Base-by-base conservation (phyloP, 306 rosid species). In the Luffa aegyptiaca region DNA sequence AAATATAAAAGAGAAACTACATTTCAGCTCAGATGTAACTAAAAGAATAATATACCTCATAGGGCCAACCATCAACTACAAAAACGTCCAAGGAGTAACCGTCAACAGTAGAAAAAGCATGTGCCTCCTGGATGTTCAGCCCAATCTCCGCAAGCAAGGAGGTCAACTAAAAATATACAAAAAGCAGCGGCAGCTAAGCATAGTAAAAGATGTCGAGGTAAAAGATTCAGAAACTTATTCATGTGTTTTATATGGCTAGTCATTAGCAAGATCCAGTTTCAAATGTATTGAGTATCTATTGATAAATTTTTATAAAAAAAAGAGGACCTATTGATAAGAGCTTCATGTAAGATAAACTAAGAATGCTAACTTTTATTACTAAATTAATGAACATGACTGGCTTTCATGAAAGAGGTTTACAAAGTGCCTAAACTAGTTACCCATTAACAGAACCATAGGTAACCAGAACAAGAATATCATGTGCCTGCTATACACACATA, bases 31-130 rank as follows among this genome's bases (percentile, higher is more conserved):
- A 79, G 35, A 48, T 16, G 21, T 13, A 37, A 13, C n/a, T 74
- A 83, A 49, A 75, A 71, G 45, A 46, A 16, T 21, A 65, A 71
- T 78, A 37, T 89, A 96, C 99, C 96, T 96, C 98, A 57, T 90
- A 87, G 77, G 94, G 94, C 99, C 99, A 96, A 68, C 99, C 99
- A 46, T 93, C 99, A 78, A 96, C 98, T 78, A 96, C 99, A 90
- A 96, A 96, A 83, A 96, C 99, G 65, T 96, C 99, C 83, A 96
- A 86, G 65, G 99, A 93, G 88, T 84, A 96, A 77, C 99, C 98
- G 77, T 96, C 98, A 31, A 84, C 80, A 16, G 98, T 96, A 71
- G 98, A 96, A 87, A 96, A 96, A 74, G 94, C 99, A 91, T 91
- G 99, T 36, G 99, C 99, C 86, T 96, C 99, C 86, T 93, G 99